Percentiles rank a stretch among this genome's conserved stretches.
Evolutionary conservation across 2,329 filamentous ascomycete species (phyloP).

Genomic region (Sclerotinia subarctica): DNA sequence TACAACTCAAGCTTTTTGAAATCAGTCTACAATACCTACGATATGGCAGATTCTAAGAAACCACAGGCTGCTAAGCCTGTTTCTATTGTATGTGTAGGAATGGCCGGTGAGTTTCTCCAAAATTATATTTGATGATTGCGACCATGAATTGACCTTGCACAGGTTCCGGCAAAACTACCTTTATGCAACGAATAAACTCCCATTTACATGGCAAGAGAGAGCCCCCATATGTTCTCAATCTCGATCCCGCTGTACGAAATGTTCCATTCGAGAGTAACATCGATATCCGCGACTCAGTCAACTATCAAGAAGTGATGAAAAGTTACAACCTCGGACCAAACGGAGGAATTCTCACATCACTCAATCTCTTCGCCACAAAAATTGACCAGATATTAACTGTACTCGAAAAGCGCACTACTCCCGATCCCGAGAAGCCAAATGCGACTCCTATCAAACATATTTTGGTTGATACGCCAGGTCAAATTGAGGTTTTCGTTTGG

Average conservation of each 20-base stretch:
- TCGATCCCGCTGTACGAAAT: constrained; percentile 89
- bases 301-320: constrained; percentile 99
- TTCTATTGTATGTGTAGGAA: constrained; percentile 90
- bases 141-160: constrained; percentile 18
- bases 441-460: constrained; percentile 73
- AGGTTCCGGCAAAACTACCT: constrained; percentile 98
- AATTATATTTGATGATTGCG: neutral
- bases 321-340: constrained; percentile 98
- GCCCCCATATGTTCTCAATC: constrained; percentile 92
- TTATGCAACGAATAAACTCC: constrained; percentile 97
- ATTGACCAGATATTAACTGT: constrained; percentile 90
- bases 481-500: constrained; percentile 99
- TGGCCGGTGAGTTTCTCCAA: constrained; percentile 66
- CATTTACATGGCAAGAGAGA: constrained; percentile 78
- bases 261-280: constrained; percentile 97
- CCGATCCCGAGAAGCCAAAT: constrained; percentile 57
- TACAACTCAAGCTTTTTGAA: constrained; percentile 2
- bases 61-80: constrained; percentile 52
- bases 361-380: constrained; percentile 97
- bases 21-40: constrained; percentile 6
- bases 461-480: constrained; percentile 90
- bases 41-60: constrained; percentile 43
- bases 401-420: constrained; percentile 80
- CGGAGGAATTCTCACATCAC: constrained; percentile 89
- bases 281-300: constrained; percentile 97